phyloP scores from a whole-genome alignment of 768 basidiomycete genomes.

The Phanerochaete carnosa region DNA sequence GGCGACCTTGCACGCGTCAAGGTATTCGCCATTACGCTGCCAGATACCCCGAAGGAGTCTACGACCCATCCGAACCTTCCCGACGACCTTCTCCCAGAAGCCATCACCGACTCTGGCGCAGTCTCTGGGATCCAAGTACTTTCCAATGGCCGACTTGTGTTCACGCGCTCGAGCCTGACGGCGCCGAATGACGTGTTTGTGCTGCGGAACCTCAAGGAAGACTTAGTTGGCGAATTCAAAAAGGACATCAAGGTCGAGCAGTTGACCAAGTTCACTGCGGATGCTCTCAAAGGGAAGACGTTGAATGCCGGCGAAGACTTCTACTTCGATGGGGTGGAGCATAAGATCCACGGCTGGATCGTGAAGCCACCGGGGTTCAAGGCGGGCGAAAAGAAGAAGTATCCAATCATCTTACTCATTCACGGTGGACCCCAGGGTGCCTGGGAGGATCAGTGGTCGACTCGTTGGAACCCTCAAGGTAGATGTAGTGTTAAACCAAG shows the following conservation, averaged over 20 bases:
- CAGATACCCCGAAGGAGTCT: conserved; percentile 54
- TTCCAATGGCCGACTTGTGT: conserved; percentile 57
- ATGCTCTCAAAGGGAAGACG: conserved; percentile 51
- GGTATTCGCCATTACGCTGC: conserved; percentile 65
- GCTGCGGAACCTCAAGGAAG: conserved; percentile 45
- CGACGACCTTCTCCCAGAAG: conserved; percentile 48
- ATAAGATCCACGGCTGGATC: conserved; percentile 82
- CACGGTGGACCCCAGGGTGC: conserved; percentile 83
- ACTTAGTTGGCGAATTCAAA: conserved; percentile 26
- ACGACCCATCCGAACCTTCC: conserved; percentile 47
- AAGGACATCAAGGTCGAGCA: conserved; percentile 33
- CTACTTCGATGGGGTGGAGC: conserved; percentile 84
- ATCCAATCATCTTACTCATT: conserved; percentile 77
- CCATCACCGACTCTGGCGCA: conserved; percentile 55
- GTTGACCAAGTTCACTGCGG: conserved; percentile 63
- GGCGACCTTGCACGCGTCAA: conserved; percentile 80
- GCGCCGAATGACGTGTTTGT: conserved; percentile 80
- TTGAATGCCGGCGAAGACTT: conserved; percentile 74
- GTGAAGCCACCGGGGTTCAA: conserved; percentile 79
- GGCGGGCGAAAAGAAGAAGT: conserved; percentile 61
- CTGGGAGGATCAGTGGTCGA: conserved; percentile 92
- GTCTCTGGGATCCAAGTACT: conserved; percentile 64
- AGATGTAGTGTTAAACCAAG: background rate
- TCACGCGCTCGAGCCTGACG: conserved; percentile 71
- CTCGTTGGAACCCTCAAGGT: conserved; percentile 90